Conservation (phyloP, 2,329 filamentous ascomycete genomes). For the Ophiognomonia clavigignenti-juglandacearum region DNA sequence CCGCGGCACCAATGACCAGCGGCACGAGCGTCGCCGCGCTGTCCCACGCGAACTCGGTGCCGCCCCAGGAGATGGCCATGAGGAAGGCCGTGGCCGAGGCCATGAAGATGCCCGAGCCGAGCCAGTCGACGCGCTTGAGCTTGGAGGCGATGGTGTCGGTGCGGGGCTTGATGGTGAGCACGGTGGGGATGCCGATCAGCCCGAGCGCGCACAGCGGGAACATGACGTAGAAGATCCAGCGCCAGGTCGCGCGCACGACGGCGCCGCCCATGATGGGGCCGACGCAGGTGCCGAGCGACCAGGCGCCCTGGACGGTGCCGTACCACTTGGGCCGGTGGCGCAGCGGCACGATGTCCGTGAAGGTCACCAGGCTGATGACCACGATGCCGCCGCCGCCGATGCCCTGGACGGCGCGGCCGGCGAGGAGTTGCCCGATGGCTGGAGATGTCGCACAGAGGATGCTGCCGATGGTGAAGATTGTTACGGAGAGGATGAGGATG, state of each 20-base stretch:
- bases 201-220: constrained; percentile 37
- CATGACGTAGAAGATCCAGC: constrained; percentile 45
- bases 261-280: constrained; percentile 35
- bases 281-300: constrained; percentile 35
- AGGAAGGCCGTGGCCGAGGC: constrained; percentile 38
- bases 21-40: constrained; percentile 35
- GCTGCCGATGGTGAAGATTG: constrained; percentile 39
- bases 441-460: constrained; percentile 32
- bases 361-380: constrained; percentile 33
- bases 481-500: constrained; percentile 28
- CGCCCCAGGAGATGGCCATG: constrained; percentile 42
- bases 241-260: constrained; percentile 34
- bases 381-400: constrained; percentile 37
- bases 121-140: constrained; percentile 37
- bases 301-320: constrained; percentile 31
- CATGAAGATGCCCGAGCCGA: constrained; percentile 41
- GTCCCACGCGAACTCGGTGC: constrained; percentile 37
- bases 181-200: constrained; percentile 33
- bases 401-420: constrained; percentile 34
- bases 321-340: constrained; percentile 37
- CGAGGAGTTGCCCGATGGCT: constrained; percentile 28
- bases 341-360: constrained; percentile 38
- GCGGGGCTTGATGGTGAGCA: constrained; percentile 35
- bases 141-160: constrained; percentile 28
- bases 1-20: constrained; percentile 36